These are phyloP conservation scores for Phytophthora brassicae DNA, from an alignment of 352 stramenopile genomes.

Conservation along the genomic window DNA sequence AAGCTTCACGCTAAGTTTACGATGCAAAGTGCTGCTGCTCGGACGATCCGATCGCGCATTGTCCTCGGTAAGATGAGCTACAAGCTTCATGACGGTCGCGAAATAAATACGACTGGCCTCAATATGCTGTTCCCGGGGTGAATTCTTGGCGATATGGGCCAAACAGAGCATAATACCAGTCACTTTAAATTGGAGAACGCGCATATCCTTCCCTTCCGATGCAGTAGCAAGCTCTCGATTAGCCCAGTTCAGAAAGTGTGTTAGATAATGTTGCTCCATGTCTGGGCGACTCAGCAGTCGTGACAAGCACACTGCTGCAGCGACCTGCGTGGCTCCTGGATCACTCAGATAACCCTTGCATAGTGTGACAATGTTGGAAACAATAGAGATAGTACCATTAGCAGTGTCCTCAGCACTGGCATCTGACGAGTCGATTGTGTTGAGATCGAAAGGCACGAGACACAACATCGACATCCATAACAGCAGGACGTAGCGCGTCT, in stretches of 20 bases:
- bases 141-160: conserved; percentile 79
- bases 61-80: conserved; percentile 59
- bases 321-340: conserved; percentile 86
- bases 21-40: conserved; percentile 82
- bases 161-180: conserved; percentile 83
- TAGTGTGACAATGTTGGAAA: conserved; percentile 77
- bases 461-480: conserved; percentile 98
- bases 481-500: conserved; percentile 89
- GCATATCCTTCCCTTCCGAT: conserved; percentile 34
- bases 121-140: conserved; percentile 72
- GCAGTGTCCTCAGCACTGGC: conserved; percentile 4
- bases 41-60: conserved; percentile 38
- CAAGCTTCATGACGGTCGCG: conserved; percentile 65
- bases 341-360: conserved; percentile 89
- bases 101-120: conserved; percentile 77
- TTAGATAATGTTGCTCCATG: conserved; percentile 90
- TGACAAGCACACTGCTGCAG: conserved; percentile 93
- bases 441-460: conserved; percentile 97
- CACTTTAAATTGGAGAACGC: conserved; percentile 73
- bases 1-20: conserved; percentile 97
- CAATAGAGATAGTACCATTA: conserved; percentile 55
- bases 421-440: conserved; percentile 93
- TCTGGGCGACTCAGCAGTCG: conserved; percentile 95
- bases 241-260: conserved; percentile 91
- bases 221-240: conserved; percentile 57